A percentile compares a stretch with the other conserved stretches of the same genome.
Conservation (phyloP, 768 basidiomycete species). For the Pleurotus pulmonarius region DNA sequence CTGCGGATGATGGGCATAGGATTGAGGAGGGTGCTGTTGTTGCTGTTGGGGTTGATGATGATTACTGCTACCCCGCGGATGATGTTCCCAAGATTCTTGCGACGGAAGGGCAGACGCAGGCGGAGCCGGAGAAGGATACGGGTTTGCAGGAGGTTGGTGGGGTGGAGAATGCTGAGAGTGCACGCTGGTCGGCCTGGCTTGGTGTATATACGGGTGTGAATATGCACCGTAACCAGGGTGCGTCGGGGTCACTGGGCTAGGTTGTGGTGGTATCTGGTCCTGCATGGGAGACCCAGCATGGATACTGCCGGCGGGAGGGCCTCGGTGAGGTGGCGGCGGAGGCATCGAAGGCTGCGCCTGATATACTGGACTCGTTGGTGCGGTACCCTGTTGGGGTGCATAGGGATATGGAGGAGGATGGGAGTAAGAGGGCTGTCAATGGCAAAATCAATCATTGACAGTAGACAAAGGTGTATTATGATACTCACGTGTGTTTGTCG, state of each 20-base stretch:
- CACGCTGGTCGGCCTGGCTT: slow-evolving; percentile 20
- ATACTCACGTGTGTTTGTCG: slow-evolving; percentile 49
- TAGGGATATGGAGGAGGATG: neutral
- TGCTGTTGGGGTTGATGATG: slow-evolving; percentile 26
- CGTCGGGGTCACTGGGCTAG: slow-evolving; percentile 26
- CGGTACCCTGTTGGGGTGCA: neutral
- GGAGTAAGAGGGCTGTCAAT: neutral
- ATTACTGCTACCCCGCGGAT: neutral
- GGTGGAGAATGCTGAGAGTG: slow-evolving; percentile 10
- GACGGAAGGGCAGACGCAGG: slow-evolving; percentile 36
- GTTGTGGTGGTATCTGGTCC: slow-evolving; percentile 16
- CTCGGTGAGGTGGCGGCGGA: slow-evolving; percentile 11
- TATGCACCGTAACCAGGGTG: slow-evolving; percentile 32
- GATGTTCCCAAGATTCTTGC: slow-evolving; percentile 36
- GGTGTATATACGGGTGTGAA: slow-evolving; percentile 25
- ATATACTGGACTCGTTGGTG: slow-evolving; percentile 8
- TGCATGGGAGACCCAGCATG: slow-evolving; percentile 11
- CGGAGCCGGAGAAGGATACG: slow-evolving; percentile 42
- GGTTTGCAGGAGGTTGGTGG: slow-evolving; percentile 31
- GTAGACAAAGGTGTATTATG: neutral
- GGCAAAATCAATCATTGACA: neutral
- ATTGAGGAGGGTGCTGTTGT: slow-evolving; percentile 14
- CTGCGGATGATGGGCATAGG: slow-evolving; percentile 16
- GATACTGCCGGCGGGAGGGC: neutral
- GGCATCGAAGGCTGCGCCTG: slow-evolving; percentile 10